These are phyloP conservation scores for Rhizopogon rudus DNA, from an alignment of 768 basidiomycete genomes.

Conservation along the genomic window DNA sequence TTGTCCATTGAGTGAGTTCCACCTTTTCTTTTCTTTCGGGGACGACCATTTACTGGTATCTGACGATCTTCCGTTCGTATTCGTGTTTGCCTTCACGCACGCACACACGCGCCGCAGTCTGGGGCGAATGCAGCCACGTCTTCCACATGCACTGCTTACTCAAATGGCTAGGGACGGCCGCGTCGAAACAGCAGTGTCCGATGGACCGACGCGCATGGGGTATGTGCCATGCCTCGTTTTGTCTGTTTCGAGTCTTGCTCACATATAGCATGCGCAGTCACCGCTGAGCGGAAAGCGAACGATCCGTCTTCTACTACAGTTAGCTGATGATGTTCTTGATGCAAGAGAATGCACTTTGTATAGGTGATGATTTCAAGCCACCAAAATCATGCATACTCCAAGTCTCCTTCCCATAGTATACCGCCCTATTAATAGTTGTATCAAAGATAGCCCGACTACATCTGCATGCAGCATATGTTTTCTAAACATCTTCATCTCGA, in stretches of 20 bases:
- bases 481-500: no score
- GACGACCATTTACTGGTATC: no score
- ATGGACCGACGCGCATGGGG: constrained; percentile 96
- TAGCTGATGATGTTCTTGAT: neutral
- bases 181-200: constrained; percentile 96
- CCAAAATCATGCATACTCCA: no score
- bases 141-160: constrained; percentile 99
- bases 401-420: no score
- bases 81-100: no score
- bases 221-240: constrained; percentile 24
- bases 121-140: constrained; percentile 96
- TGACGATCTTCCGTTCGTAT: no score
- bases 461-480: no score
- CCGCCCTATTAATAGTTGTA: no score
- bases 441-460: no score
- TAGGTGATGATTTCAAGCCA: no score
- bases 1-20: constrained; percentile 76
- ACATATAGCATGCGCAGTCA: constrained; percentile 25
- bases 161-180: constrained; percentile 89
- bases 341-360: no score
- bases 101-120: constrained; percentile 50
- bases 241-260: neutral
- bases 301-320: neutral
- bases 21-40: neutral
- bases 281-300: constrained; percentile 49